These are phyloP conservation scores for Abelmoschus esculentus DNA, from an alignment of 345 rosid species.

Conservation along the genomic window DNA sequence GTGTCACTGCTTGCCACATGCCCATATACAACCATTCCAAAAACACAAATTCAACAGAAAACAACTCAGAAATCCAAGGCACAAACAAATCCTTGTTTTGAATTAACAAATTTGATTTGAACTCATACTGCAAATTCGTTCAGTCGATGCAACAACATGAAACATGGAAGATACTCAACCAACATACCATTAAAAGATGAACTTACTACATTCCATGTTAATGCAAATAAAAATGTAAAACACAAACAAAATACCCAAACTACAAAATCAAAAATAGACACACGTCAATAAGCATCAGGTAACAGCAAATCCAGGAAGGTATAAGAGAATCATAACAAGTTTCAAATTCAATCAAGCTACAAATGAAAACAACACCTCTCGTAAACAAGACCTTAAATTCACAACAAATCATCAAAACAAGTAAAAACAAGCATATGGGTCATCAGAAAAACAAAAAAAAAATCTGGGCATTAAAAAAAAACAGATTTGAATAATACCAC, in stretches of 20 bases:
- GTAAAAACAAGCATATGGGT: background rate
- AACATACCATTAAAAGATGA: background rate
- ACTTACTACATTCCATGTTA: background rate
- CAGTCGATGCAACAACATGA: background rate
- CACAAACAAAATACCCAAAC: background rate
- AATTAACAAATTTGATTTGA: background rate
- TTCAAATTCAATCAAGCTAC: background rate
- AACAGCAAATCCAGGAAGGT: background rate
- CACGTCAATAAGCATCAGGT: background rate
- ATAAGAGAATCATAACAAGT: background rate
- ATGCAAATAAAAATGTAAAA: background rate
- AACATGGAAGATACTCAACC: background rate
- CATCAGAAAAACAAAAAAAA: background rate
- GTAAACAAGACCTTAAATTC: background rate
- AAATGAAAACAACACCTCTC: background rate
- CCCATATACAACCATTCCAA: background rate
- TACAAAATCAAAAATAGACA: background rate
- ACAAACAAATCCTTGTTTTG: background rate
- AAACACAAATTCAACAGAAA: background rate
- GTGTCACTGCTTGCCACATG: background rate
- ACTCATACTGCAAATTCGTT: background rate
- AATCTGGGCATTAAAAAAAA: background rate
- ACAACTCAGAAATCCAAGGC: background rate
- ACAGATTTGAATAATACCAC: conserved; percentile 32
- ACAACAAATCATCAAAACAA: background rate